These are phyloP conservation scores for Monilinia vaccinii-corymbosi DNA, from an alignment of 2,329 filamentous ascomycete species.

Conservation along the genomic window DNA sequence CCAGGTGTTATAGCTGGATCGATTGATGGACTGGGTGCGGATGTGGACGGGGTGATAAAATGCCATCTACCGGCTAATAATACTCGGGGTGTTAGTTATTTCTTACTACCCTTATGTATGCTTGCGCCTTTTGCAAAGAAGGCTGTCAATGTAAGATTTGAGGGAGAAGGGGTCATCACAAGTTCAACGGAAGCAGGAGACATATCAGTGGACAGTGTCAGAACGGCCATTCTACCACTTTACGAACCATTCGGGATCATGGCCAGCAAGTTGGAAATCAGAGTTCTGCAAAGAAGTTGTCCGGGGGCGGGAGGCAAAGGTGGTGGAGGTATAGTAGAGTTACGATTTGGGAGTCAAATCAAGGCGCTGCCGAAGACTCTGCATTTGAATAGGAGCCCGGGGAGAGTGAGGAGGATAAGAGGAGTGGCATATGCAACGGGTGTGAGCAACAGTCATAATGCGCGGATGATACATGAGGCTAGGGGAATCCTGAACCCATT, in stretches of 20 bases:
- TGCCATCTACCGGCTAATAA: slow-evolving; percentile 73
- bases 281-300: slow-evolving; percentile 73
- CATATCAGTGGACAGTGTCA: slow-evolving; percentile 84
- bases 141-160: slow-evolving; percentile 82
- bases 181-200: slow-evolving; percentile 76
- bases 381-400: slow-evolving; percentile 73
- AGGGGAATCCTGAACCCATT: slow-evolving; percentile 80
- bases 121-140: slow-evolving; percentile 90
- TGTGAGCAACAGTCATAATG: slow-evolving; percentile 87
- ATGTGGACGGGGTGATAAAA: slow-evolving; percentile 56
- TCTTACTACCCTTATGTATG: slow-evolving; percentile 79
- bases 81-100: slow-evolving; percentile 80
- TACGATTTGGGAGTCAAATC: slow-evolving; percentile 89
- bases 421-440: slow-evolving; percentile 92
- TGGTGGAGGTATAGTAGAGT: slow-evolving; percentile 85
- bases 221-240: slow-evolving; percentile 83
- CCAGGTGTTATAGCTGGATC: slow-evolving; percentile 88
- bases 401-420: slow-evolving; percentile 77
- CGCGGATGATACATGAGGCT: slow-evolving; percentile 86
- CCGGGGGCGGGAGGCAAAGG: slow-evolving; percentile 65
- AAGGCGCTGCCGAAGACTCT: slow-evolving; percentile 79
- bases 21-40: slow-evolving; percentile 59
- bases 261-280: slow-evolving; percentile 70
- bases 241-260: slow-evolving; percentile 85
- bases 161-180: slow-evolving; percentile 87